Evolutionary conservation across 306 rosid species (phyloP).

Genomic region (Quercus engelmannii): DNA sequence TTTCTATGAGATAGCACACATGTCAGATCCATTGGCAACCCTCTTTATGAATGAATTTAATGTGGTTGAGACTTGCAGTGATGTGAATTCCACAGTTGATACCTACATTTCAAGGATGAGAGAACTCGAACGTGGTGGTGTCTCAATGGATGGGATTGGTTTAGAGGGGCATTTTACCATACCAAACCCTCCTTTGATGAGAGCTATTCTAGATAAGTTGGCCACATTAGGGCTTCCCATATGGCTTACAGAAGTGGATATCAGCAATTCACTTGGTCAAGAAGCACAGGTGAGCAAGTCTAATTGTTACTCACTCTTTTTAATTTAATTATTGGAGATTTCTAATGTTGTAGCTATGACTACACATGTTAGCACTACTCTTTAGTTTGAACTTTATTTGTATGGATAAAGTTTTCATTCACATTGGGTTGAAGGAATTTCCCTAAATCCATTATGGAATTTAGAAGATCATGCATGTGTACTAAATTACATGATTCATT

Average conservation of each 20-base stretch:
- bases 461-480: no score
- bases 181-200: conserved; percentile 69
- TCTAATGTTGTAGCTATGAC: not conserved
- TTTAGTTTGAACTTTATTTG: no score
- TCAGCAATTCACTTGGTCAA: conserved; percentile 58
- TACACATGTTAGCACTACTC: no score
- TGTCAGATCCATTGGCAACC: conserved; percentile 73
- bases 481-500: no score
- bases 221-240: conserved; percentile 79
- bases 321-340: not conserved
- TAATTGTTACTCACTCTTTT: not conserved
- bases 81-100: conserved; percentile 75
- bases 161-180: conserved; percentile 73
- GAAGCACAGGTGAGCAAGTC: conserved; percentile 49
- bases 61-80: conserved; percentile 83
- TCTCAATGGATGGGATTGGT: conserved; percentile 81
- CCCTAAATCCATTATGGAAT: no score
- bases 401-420: no score
- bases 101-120: conserved; percentile 46
- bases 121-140: conserved; percentile 52
- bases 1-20: conserved; percentile 66
- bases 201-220: conserved; percentile 80
- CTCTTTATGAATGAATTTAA: conserved; percentile 85
- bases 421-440: no score
- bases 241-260: conserved; percentile 92